Evolutionary conservation across 2,329 filamentous ascomycete genomes (phyloP), one percentile per base, ranked within the genome.

Genomic region (Ceratocystiopsis brevicomis): DNA sequence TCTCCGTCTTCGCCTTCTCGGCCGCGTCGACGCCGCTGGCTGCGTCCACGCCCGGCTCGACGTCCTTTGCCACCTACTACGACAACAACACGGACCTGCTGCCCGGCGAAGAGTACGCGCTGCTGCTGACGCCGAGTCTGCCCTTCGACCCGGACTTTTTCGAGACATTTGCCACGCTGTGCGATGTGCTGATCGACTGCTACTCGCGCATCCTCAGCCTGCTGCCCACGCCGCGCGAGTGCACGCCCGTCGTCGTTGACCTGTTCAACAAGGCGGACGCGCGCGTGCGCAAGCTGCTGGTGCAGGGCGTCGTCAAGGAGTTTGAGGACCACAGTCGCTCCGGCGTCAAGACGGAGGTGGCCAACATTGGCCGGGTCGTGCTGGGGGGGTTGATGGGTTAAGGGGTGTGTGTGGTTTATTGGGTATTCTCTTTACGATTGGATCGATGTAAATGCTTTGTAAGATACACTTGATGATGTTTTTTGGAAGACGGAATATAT

Each of bases 71-170:
- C 60, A 64, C 8, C 60, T 64, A 38, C 66, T 74, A 17, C 71
- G 69, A 68, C 41, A 73, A 68, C 48, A 74, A 69, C 53, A 71
- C 67, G 9, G 81, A 85, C 49, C 67, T 85, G 19, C 64, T 82
- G 1, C 79, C 81, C 0, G 85, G 86, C 35, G 86, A 93, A 55
- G 84, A 92, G 54, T 98, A 95, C 58, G 76, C 77, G 0, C 78
- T 88, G 57, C 68, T 98, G 2, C 69, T 95, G 17, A 96, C 88
- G n/a, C 90, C 90, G 0, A 80, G 78, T 15, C 64, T 98, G 40
- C 90, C 90, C 0, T 98, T 98, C 56, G 87, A 96, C 50, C 90
- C 90, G 0, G 90, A 98, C 60, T 98, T 94, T 55, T 90, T 88
- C 59, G 86, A 92, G 63, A 95, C 87, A 0, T 96, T 96, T 62